Percentiles rank a stretch among this genome's conserved stretches.
Evolutionary conservation across 225 moss, liverwort and hornwort species (phyloP).

Genomic region (Marchantia polymorpha): DNA sequence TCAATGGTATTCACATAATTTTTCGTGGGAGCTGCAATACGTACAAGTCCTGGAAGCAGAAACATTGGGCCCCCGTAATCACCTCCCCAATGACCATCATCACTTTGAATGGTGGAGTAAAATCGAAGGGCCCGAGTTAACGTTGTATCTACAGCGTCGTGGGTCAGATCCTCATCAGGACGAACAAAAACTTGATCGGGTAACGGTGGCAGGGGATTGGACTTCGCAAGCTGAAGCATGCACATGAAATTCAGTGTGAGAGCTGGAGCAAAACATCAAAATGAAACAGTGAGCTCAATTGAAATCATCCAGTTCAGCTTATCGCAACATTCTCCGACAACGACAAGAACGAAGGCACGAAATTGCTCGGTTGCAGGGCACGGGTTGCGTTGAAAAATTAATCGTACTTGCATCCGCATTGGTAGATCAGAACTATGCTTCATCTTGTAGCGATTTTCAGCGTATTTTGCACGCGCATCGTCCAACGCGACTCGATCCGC

Average conservation of each 20-base stretch:
- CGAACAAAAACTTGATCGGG: conserved; percentile 53
- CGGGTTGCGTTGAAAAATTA: neutral
- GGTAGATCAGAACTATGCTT: conserved; percentile 80
- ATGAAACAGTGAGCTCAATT: neutral
- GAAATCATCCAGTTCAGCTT: neutral
- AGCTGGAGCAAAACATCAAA: neutral
- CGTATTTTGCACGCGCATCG: conserved; percentile 54
- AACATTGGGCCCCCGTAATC: conserved; percentile 99
- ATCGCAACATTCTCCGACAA: neutral
- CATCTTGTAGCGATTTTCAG: conserved; percentile 59
- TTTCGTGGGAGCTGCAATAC: conserved; percentile 12
- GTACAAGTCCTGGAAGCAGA: conserved; percentile 91
- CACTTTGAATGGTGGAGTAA: conserved; percentile 83
- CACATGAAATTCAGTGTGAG: neutral
- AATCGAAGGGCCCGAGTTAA: conserved; percentile 70
- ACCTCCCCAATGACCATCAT: conserved; percentile 92
- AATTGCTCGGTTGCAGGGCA: neutral
- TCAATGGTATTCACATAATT: neutral
- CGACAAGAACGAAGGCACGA: neutral
- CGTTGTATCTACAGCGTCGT: conserved; percentile 59
- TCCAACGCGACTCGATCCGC: conserved; percentile 65
- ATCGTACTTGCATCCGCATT: conserved; percentile 75
- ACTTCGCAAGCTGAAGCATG: conserved; percentile 63
- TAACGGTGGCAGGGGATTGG: conserved; percentile 58
- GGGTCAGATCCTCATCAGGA: conserved; percentile 45